phyloP scores from a whole-genome alignment of 352 stramenopile genomes.

The Phytopythium vexans region DNA sequence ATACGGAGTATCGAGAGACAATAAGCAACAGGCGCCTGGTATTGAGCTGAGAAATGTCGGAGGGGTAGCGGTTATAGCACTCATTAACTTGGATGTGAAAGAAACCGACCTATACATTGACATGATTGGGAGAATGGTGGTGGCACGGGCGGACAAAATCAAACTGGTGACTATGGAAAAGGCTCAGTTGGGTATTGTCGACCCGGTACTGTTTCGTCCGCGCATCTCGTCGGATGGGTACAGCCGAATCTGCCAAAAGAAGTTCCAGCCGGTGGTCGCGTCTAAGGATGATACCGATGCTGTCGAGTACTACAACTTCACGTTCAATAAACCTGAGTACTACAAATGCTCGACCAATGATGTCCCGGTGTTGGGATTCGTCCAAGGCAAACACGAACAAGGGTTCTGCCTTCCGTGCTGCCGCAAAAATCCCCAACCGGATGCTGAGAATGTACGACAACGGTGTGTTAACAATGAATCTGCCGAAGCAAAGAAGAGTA shows the following conservation, averaged over 20 bases:
- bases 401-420: not conserved
- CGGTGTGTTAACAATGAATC: too few relatives aligned
- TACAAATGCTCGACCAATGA: not conserved
- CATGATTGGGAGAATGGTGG: not conserved
- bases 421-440: not conserved
- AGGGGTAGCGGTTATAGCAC: not conserved
- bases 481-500: too few relatives aligned
- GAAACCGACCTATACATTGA: too few relatives aligned
- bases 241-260: slow-evolving; percentile 1
- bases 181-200: not conserved
- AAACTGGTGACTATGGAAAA: not conserved
- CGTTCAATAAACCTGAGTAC: not conserved
- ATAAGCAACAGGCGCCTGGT: too few relatives aligned
- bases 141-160: not conserved
- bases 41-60: not conserved
- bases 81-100: too few relatives aligned
- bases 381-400: not conserved
- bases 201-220: not conserved
- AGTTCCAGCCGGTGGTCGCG: not conserved
- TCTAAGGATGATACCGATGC: not conserved
- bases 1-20: not conserved
- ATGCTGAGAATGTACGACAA: not conserved
- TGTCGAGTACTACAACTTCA: not conserved
- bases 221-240: not conserved
- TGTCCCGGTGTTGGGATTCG: not conserved